Conservation (phyloP, 2,329 filamentous ascomycete genomes). For the Aureobasidium sp. region DNA sequence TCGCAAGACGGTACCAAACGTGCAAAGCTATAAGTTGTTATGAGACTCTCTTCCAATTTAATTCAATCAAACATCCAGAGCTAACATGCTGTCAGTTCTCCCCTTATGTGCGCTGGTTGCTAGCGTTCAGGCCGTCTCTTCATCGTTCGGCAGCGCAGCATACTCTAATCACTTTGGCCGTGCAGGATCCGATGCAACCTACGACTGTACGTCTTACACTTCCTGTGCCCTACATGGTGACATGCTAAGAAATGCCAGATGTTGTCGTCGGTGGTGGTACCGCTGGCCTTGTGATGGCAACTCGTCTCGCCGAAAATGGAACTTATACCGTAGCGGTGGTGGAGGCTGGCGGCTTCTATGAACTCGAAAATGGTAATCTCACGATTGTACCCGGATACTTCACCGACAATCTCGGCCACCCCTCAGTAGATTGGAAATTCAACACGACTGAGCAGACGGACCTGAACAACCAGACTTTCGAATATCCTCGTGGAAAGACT, state of each 20-base stretch:
- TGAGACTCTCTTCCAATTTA: neutral
- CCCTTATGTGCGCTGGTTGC: neutral
- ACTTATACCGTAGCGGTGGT: slow-evolving; percentile 21
- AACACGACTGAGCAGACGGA: slow-evolving; percentile 14
- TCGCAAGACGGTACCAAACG: neutral
- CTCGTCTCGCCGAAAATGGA: slow-evolving; percentile 20
- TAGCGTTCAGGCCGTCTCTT: neutral
- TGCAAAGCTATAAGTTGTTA: neutral
- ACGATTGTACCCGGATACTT: slow-evolving; percentile 6
- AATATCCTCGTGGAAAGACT: slow-evolving; percentile 26
- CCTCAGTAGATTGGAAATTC: neutral
- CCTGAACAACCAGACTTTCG: slow-evolving; percentile 11
- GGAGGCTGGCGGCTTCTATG: slow-evolving; percentile 24
- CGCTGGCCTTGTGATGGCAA: slow-evolving; percentile 20
- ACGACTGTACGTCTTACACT: neutral
- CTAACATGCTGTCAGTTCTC: neutral
- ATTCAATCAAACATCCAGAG: neutral
- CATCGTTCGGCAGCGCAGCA: neutral
- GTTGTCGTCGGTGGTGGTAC: slow-evolving; percentile 22
- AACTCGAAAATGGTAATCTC: slow-evolving; percentile 16
- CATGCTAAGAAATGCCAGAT: slow-evolving; percentile 1
- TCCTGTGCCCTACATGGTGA: neutral
- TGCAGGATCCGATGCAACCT: neutral
- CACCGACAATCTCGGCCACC: neutral
- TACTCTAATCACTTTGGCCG: slow-evolving; percentile 1